These are phyloP conservation scores for Agapanthus africanus DNA, from an alignment of 106 monocot species.

Conservation along the genomic window DNA sequence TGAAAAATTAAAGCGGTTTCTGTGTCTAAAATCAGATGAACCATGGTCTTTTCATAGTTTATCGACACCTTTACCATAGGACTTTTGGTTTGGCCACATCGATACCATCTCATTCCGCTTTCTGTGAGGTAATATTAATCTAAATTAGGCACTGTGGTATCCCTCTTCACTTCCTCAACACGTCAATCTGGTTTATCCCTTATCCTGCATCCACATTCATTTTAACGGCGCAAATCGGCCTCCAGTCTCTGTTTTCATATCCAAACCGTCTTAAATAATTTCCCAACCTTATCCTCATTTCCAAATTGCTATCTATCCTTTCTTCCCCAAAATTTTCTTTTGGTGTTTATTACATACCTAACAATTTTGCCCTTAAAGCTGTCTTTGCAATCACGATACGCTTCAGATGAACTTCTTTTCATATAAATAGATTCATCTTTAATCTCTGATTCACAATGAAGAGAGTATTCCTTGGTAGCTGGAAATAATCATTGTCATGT, in stretches of 20 bases:
- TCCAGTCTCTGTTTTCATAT: too few relatives aligned
- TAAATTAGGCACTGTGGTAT: background rate
- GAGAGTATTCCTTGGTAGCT: background rate
- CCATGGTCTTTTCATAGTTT: background rate
- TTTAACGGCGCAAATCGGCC: too few relatives aligned
- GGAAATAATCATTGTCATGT: background rate
- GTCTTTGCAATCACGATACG: background rate
- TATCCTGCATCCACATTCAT: too few relatives aligned
- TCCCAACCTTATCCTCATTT: too few relatives aligned
- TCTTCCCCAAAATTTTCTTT: background rate
- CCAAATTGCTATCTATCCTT: too few relatives aligned
- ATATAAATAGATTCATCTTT: background rate
- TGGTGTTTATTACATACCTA: background rate
- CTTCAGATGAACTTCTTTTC: background rate
- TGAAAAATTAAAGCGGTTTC: background rate
- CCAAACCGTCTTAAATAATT: too few relatives aligned
- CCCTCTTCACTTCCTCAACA: background rate
- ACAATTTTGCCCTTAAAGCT: background rate
- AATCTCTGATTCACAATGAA: background rate
- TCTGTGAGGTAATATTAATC: too few relatives aligned
- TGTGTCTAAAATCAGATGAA: background rate
- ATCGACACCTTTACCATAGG: background rate
- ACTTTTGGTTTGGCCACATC: background rate
- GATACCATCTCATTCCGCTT: background rate
- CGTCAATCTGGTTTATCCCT: background rate